These are phyloP conservation scores for Solanum appendiculatum DNA, from an alignment of 257 asterid species.

Conservation along the genomic window DNA sequence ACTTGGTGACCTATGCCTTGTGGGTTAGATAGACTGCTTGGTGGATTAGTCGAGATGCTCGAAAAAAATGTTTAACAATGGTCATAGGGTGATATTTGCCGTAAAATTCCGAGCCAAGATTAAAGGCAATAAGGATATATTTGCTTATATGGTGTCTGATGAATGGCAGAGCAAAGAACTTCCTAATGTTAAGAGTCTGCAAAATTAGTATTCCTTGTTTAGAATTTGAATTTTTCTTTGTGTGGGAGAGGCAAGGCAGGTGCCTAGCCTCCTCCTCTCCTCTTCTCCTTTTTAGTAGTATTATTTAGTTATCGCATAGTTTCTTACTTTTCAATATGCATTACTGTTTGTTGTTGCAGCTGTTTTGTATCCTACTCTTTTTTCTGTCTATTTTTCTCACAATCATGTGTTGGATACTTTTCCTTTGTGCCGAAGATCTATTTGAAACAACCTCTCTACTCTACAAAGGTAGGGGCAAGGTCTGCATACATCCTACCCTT, in stretches of 20 bases:
- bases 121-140: background rate
- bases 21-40: background rate
- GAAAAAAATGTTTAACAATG: background rate
- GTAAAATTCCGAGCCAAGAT: background rate
- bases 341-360: background rate
- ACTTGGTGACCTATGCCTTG: background rate
- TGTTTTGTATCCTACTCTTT: background rate
- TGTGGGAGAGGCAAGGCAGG: background rate
- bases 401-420: background rate
- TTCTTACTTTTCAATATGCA: background rate
- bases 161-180: background rate
- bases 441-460: background rate
- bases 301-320: background rate
- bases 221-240: background rate
- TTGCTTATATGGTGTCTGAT: background rate
- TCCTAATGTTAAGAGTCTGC: background rate
- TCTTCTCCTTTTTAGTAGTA: background rate
- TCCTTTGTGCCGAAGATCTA: background rate
- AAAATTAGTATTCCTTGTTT: background rate
- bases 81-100: background rate
- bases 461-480: background rate
- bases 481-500: background rate
- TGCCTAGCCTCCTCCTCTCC: background rate
- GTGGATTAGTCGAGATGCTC: background rate
- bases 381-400: background rate